Percentiles rank a stretch among this genome's conserved stretches.
Conservation (phyloP, 208 protist genomes). For the Crithidia expoeki region DNA sequence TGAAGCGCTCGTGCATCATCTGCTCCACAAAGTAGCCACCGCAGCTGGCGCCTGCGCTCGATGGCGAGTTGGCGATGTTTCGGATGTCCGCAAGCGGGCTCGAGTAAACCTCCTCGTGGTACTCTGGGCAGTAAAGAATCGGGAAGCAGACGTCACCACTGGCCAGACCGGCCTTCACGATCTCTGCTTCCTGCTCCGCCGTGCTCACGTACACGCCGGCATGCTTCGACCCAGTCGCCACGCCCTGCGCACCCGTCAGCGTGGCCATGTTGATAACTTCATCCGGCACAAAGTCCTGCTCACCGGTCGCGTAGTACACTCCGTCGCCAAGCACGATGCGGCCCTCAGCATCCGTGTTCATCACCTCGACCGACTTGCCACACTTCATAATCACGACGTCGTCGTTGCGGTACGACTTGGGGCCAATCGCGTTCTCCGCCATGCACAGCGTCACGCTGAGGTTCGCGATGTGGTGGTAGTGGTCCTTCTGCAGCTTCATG, state of each 20-base stretch:
- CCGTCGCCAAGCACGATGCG: conserved; percentile 89
- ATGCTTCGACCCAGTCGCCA: conserved; percentile 78
- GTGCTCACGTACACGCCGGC: conserved; percentile 82
- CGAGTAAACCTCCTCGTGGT: conserved; percentile 66
- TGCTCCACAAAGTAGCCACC: conserved; percentile 82
- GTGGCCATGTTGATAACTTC: conserved; percentile 91
- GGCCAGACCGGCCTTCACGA: conserved; percentile 53
- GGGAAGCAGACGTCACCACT: conserved; percentile 83
- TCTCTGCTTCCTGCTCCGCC: conserved; percentile 49
- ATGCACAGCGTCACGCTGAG: conserved; percentile 82
- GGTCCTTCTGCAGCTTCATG: conserved; percentile 42
- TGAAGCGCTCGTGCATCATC: conserved; percentile 66
- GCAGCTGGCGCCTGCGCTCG: conserved; percentile 73
- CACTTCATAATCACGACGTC: conserved; percentile 87
- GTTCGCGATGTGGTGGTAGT: conserved; percentile 41
- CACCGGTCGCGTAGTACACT: conserved; percentile 76
- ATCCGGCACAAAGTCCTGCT: conserved; percentile 72
- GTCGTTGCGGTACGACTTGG: conserved; percentile 74
- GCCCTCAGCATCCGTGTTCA: conserved; percentile 92
- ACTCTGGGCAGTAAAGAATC: conserved; percentile 89
- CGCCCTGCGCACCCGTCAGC: conserved; percentile 90
- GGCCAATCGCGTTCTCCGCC: conserved; percentile 87
- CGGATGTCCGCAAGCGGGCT: conserved; percentile 72
- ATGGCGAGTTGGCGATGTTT: conserved; percentile 62
- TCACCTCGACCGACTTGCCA: conserved; percentile 88